A percentile compares a stretch with the other conserved stretches of the same genome.
Conservation (phyloP, 495 filamentous ascomycete species). For the Talaromyces stipitatus region DNA sequence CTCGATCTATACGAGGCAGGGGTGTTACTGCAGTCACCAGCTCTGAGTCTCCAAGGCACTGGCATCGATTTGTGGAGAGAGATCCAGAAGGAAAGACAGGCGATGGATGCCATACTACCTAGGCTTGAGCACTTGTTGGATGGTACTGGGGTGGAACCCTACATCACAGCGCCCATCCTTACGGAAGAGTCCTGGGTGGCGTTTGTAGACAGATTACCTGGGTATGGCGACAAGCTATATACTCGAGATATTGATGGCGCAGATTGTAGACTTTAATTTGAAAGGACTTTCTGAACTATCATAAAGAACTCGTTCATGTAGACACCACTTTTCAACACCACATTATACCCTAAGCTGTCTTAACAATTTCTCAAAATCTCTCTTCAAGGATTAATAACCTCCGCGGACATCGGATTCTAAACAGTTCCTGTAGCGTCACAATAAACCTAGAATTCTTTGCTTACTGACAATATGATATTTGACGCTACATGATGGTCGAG, state of each 20-base stretch:
- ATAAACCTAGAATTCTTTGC: too few species aligned
- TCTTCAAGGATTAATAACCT: too few species aligned
- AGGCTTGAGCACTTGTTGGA: constrained; percentile 7
- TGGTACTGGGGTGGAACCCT: constrained; percentile 6
- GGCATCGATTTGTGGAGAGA: background rate
- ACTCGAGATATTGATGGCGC: background rate
- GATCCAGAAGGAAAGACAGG: background rate
- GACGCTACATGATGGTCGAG: too few species aligned
- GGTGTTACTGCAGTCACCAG: constrained; percentile 14
- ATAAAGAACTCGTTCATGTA: background rate
- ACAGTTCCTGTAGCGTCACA: too few species aligned
- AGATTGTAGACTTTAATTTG: background rate
- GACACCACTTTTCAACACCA: background rate
- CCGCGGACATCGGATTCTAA: too few species aligned
- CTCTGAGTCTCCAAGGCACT: constrained; percentile 12
- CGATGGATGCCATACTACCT: constrained; percentile 3
- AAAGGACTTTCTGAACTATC: background rate
- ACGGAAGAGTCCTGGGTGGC: constrained; percentile 7
- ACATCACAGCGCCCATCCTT: constrained; percentile 8
- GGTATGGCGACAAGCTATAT: background rate
- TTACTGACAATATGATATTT: too few species aligned
- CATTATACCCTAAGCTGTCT: background rate
- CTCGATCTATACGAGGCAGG: constrained; percentile 23
- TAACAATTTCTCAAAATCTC: too few species aligned
- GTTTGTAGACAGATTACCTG: background rate